These are phyloP conservation scores for Maudiozyma turicensis DNA, from an alignment of 805 yeast genomes.

Conservation along the genomic window DNA sequence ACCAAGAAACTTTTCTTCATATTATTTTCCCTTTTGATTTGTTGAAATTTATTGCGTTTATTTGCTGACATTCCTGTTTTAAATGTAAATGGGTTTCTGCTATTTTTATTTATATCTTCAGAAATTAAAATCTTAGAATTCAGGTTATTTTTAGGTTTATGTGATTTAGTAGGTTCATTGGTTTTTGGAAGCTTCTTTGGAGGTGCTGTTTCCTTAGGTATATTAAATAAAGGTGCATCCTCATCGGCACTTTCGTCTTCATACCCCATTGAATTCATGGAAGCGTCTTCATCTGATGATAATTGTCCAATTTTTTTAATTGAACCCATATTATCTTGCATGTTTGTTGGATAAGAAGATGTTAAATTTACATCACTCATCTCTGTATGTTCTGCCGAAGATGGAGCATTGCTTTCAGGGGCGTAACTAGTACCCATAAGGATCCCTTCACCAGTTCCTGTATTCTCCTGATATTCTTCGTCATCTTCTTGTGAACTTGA, in stretches of 20 bases:
- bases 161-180: background rate
- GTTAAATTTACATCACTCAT: background rate
- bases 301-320: constrained; percentile 28
- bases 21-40: background rate
- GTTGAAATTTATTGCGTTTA: constrained; percentile 4
- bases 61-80: background rate
- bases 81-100: constrained; percentile 4
- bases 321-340: constrained; percentile 9
- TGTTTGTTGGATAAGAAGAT: background rate
- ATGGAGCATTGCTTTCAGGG: constrained; percentile 1
- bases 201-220: background rate
- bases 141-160: background rate
- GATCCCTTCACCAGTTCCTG: too few species aligned
- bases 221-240: constrained; percentile 11
- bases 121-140: background rate
- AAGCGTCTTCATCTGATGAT: constrained; percentile 35
- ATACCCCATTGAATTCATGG: constrained; percentile 21
- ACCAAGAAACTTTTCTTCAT: constrained; percentile 8
- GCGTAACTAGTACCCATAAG: too few species aligned
- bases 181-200: background rate
- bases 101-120: constrained; percentile 3
- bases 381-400: background rate
- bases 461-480: background rate
- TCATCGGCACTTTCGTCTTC: constrained; percentile 13
- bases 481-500: constrained; percentile 23